Evolutionary conservation across 805 yeast genomes (phyloP).

Genomic region (Kuraishia hungarica): DNA sequence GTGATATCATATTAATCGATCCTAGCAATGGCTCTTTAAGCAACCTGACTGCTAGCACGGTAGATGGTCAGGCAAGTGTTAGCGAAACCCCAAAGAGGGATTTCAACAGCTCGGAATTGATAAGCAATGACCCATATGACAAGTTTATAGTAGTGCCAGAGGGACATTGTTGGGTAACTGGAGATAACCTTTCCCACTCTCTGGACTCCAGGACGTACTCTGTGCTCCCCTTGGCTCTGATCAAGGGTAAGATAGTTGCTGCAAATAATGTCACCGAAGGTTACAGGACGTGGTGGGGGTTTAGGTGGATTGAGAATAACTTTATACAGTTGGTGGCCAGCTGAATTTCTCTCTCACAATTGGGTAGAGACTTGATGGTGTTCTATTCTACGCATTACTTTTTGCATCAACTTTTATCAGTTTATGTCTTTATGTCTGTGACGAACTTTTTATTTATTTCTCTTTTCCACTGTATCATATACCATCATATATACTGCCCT

Average conservation of each 20-base stretch:
- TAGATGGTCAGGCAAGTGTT: constrained; percentile 8
- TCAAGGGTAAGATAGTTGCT: constrained; percentile 80
- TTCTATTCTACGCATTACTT: background rate
- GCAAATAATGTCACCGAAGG: constrained; percentile 46
- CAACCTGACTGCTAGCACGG: constrained; percentile 9
- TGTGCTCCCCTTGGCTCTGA: constrained; percentile 81
- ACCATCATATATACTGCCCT: background rate
- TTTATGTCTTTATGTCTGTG: background rate
- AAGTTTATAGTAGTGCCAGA: constrained; percentile 73
- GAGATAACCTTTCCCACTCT: constrained; percentile 84
- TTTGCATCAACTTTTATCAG: constrained; percentile 6
- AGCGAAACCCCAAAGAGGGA: background rate
- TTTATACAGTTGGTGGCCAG: constrained; percentile 16
- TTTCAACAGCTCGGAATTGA: constrained; percentile 15
- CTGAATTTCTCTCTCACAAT: background rate
- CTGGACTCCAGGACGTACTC: constrained; percentile 86
- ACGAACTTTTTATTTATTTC: constrained; percentile 14
- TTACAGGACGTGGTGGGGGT: constrained; percentile 35
- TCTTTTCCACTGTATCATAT: constrained; percentile 5
- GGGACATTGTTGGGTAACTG: constrained; percentile 97
- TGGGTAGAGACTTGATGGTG: background rate
- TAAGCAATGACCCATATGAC: constrained; percentile 28
- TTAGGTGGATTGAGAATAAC: constrained; percentile 46
- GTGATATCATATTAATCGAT: constrained; percentile 75
- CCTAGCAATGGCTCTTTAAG: constrained; percentile 55